Base-by-base conservation (phyloP, 2,329 filamentous ascomycete species). In the Fusarium torreyae region DNA sequence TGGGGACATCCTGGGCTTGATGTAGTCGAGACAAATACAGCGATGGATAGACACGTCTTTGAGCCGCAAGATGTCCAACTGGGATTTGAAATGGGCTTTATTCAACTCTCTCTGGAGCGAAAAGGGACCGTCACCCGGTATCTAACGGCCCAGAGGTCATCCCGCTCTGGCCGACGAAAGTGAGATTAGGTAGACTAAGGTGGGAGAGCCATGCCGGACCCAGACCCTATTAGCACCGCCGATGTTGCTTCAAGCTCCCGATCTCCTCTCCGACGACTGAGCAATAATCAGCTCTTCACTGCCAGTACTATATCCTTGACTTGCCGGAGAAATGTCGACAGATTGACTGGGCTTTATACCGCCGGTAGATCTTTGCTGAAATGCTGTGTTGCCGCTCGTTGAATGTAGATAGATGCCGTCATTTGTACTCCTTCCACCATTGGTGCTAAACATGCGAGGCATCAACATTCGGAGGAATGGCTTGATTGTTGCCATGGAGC, bases 401-500 rank as follows among this genome's bases (percentile, higher is more conserved):
- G 56, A 45, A 28, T 59, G 56, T 5, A 59, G 56, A 33, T 59
- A 59, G 42, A 53, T 53, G 22, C 22, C 22, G 28, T 28, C 48
- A 26, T 58, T 49, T 10, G 31, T 53, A 33, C 48, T 53, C 43
- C 33, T 38, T 14, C 22, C 22, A 9, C 56, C n/a, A 13, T 31
- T 59, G 15, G 48, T 59, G 40, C 56, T 49, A 15, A 66, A 60
- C 33, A 66, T 44, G 6, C 52, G 26, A 13, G 62, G 62, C 22
- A 66, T 40, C 5, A 46, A 33, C 10, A 62, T 63, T 10, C 53
- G 31, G 3, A 66, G 48, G 28, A 66, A 61, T 3, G 62, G 62
- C 7, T 66, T 66, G n/a, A 63, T 38, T 2, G 62, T 63, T 17
- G 62, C 57, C 38, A 66, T 45, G 1, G 57, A 66, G 7, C 62